Conservation (phyloP, 495 filamentous ascomycete genomes). For the Lophiostoma macrostomum region DNA sequence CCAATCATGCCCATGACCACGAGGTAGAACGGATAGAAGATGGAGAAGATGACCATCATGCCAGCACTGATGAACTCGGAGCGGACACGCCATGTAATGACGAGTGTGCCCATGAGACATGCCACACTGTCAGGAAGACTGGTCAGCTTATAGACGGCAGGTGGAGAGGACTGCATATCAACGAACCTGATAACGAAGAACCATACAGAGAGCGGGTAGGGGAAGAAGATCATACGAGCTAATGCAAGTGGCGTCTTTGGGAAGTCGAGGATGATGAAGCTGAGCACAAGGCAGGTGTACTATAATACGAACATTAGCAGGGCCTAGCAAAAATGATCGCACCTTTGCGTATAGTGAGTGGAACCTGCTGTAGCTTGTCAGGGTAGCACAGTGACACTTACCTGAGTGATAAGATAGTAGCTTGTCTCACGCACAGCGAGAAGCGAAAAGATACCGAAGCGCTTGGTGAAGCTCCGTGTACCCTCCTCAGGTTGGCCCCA, state of each 20-base stretch:
- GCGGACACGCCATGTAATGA: conserved; percentile 36
- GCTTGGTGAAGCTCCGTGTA: conserved; percentile 29
- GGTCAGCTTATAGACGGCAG: conserved; percentile 2
- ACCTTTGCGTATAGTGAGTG: too few species aligned
- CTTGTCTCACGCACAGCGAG: conserved; percentile 38
- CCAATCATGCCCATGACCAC: conserved; percentile 38
- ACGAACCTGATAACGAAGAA: conserved; percentile 42
- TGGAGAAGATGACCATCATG: conserved; percentile 36
- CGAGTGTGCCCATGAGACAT: conserved; percentile 36
- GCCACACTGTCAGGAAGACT: conserved; percentile 22
- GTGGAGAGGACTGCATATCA: not conserved
- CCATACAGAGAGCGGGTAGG: conserved; percentile 41
- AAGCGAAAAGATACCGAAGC: conserved; percentile 41
- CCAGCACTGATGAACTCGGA: conserved; percentile 35
- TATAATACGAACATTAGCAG: too few species aligned
- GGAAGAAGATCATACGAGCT: conserved; percentile 40
- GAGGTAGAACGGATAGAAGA: conserved; percentile 36
- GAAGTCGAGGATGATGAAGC: conserved; percentile 38
- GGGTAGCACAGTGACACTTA: too few species aligned
- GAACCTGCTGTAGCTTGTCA: too few species aligned
- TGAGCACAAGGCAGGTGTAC: conserved; percentile 37
- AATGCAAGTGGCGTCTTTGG: too few species aligned
- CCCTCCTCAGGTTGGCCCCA: too few species aligned
- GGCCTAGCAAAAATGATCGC: too few species aligned
- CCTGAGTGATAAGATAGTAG: conserved; percentile 42